Conservation (phyloP, 148 eudicot species). For the Silene latifolia region DNA sequence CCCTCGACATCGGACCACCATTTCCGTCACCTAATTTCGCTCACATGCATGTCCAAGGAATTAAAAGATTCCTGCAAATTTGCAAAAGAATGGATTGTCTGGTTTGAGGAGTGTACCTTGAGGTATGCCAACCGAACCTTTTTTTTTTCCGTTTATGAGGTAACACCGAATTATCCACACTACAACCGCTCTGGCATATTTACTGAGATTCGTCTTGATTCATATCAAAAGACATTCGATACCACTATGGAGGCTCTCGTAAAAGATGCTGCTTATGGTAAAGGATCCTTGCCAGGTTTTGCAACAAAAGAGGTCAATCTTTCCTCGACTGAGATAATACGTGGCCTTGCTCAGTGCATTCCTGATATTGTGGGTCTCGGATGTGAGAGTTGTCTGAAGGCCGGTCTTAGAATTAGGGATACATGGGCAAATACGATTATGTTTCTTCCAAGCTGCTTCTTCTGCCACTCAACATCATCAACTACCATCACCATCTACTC, state of each 20-base stretch:
- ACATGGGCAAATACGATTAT: slow-evolving; percentile 6
- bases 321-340: not conserved
- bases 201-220: slow-evolving; percentile 5
- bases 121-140: slow-evolving; percentile 22
- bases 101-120: slow-evolving; percentile 29
- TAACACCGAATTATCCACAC: too few species aligned
- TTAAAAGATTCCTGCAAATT: too few species aligned
- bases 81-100: slow-evolving; percentile 14
- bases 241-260: slow-evolving; percentile 10
- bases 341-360: slow-evolving; percentile 26
- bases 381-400: slow-evolving; percentile 22
- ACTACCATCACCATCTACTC: too few species aligned
- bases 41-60: too few species aligned
- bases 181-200: not conserved
- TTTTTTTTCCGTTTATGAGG: slow-evolving; percentile 7
- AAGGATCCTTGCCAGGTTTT: slow-evolving; percentile 1
- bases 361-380: slow-evolving; percentile 22
- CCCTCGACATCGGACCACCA: too few species aligned
- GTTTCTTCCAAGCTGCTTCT: slow-evolving; percentile 35
- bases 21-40: too few species aligned
- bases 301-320: slow-evolving; percentile 11
- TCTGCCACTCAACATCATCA: too few species aligned
- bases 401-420: not conserved
- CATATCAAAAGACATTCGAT: not conserved
- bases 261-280: not conserved